Conservation (phyloP, 805 yeast species). For the Dipodascus geniculatus region DNA sequence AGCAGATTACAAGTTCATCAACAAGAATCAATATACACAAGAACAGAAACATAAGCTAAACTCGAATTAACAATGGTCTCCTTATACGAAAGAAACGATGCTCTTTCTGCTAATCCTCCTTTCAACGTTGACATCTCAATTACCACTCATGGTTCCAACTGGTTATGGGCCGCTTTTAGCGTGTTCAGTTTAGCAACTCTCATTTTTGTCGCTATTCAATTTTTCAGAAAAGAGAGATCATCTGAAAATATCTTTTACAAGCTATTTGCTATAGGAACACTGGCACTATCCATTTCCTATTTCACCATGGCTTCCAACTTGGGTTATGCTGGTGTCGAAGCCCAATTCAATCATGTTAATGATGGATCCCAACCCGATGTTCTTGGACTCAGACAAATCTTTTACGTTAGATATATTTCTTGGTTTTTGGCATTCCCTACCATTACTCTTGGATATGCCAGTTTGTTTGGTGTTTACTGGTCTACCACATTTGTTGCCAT, state of each 20-base stretch:
- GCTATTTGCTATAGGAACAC: conserved; percentile 31
- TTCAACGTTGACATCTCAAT: conserved; percentile 37
- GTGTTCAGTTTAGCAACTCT: conserved; percentile 33
- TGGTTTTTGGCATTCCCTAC: conserved; percentile 48
- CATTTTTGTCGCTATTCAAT: conserved; percentile 11
- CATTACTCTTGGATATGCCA: conserved; percentile 26
- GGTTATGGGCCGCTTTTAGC: conserved; percentile 55
- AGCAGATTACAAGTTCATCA: neutral
- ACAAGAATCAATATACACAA: neutral
- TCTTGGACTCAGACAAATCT: conserved; percentile 37
- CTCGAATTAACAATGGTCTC: neutral
- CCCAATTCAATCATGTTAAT: conserved; percentile 39
- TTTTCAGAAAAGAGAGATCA: conserved; percentile 18
- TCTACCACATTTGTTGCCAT: conserved; percentile 24
- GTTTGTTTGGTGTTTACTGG: conserved; percentile 24
- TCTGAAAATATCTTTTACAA: conserved; percentile 28
- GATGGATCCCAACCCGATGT: conserved; percentile 20
- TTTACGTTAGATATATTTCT: conserved; percentile 44
- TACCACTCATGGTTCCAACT: conserved; percentile 49
- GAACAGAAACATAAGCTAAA: neutral
- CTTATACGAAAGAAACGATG: conserved; percentile 9
- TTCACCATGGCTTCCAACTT: conserved; percentile 47
- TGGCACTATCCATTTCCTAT: conserved; percentile 37
- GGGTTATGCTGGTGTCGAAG: conserved; percentile 38
- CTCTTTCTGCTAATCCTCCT: conserved; percentile 33